These are phyloP conservation scores for Babesia gibsoni DNA, from an alignment of 169 alveolate species.

Conservation along the genomic window DNA sequence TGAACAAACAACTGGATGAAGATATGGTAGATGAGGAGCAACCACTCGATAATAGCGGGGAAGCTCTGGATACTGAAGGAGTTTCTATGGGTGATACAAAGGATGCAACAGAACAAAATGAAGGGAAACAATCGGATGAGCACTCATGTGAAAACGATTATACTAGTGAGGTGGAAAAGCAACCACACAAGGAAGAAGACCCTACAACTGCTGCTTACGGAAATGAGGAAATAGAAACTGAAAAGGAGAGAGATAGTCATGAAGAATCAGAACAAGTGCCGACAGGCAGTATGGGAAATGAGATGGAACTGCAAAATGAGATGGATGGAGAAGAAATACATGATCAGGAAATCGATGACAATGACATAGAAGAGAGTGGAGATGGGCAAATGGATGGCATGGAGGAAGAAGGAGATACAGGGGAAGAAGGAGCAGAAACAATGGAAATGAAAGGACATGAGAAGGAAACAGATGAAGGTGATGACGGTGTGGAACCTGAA, in stretches of 20 bases:
- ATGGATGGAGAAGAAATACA: constrained; percentile 16
- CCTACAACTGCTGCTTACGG: not conserved
- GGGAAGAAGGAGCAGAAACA: constrained; percentile 43
- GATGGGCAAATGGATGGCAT: not conserved
- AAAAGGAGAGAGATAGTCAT: constrained; percentile 26
- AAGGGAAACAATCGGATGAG: constrained; percentile 44
- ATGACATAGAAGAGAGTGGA: constrained; percentile 9
- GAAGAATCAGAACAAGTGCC: constrained; percentile 34
- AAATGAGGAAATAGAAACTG: not conserved
- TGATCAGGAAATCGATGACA: constrained; percentile 1
- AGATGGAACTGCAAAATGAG: not conserved
- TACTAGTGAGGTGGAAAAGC: constrained; percentile 65
- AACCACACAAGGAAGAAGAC: constrained; percentile 16
- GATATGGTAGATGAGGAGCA: constrained; percentile 66
- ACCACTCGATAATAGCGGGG: constrained; percentile 6
- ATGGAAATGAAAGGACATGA: constrained; percentile 49
- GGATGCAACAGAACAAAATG: constrained; percentile 32
- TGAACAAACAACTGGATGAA: constrained; percentile 48
- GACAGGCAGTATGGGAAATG: constrained; percentile 3
- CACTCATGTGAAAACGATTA: constrained; percentile 29
- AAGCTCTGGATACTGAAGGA: constrained; percentile 24
- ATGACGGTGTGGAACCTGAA: constrained; percentile 26
- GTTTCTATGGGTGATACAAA: constrained; percentile 17
- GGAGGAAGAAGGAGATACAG: not conserved
- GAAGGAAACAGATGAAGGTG: constrained; percentile 56